A percentile compares a stretch with the other conserved stretches of the same genome.
Evolutionary conservation across 164 flowering plant genomes (phyloP).

Genomic region (Nymphaea colorata): DNA sequence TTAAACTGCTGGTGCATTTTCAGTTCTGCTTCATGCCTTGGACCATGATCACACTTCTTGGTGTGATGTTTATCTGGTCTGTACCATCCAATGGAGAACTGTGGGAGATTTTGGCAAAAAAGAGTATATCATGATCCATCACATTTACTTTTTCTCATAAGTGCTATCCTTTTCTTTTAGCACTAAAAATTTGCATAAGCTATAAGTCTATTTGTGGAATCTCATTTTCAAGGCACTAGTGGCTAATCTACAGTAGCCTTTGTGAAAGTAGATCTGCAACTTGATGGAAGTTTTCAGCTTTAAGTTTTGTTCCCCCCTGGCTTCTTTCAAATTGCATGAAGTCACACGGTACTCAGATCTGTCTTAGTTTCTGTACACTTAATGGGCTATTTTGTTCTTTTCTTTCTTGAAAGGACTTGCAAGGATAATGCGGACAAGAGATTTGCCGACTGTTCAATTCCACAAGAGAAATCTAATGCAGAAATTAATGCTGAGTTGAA

Average conservation of each 20-base stretch:
- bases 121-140: no score
- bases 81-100: no score
- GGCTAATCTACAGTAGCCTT: neutral
- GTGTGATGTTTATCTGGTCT: no score
- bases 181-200: no score
- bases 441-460: conserved; percentile 82
- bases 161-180: no score
- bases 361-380: neutral
- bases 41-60: no score
- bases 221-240: no score
- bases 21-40: no score
- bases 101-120: no score
- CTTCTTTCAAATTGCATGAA: neutral
- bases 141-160: no score
- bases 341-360: neutral
- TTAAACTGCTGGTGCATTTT: no score
- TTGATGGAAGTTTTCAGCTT: neutral
- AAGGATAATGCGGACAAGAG: conserved; percentile 69
- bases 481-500: conserved; percentile 90
- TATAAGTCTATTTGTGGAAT: no score
- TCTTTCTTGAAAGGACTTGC: conserved; percentile 51
- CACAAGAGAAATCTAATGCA: conserved; percentile 89
- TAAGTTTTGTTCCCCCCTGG: neutral
- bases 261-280: neutral
- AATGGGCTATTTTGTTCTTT: neutral